phyloP scores from a whole-genome alignment of 2,329 filamentous ascomycete species.

The Cladosporium sp. region DNA sequence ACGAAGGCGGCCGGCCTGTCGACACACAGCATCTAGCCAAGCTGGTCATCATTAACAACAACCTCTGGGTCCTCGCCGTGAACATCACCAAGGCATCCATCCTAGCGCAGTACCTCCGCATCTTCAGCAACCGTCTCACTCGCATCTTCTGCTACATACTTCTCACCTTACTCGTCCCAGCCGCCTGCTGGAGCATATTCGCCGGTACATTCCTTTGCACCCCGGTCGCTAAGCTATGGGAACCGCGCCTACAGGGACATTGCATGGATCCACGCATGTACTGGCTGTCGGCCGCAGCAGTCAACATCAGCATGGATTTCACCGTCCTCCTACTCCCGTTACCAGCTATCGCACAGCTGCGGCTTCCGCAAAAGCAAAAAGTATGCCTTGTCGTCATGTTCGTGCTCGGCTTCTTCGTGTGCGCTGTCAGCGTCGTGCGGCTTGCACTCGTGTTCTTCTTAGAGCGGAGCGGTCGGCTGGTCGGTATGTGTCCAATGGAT shows the following conservation, averaged over 20 bases:
- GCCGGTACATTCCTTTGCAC: constrained; percentile 38
- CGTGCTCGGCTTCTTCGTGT: constrained; percentile 35
- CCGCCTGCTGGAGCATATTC: constrained; percentile 28
- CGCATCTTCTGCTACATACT: constrained; percentile 34
- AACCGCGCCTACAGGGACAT: constrained; percentile 24
- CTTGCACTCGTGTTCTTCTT: constrained; percentile 20
- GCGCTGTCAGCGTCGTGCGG: constrained; percentile 22
- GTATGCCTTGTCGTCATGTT: constrained; percentile 38
- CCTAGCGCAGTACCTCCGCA: constrained; percentile 43
- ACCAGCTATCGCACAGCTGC: constrained; percentile 35
- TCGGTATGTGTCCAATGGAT: constrained; percentile 9
- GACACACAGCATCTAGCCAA: constrained; percentile 21
- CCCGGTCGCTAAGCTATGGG: constrained; percentile 38
- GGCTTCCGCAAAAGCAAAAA: constrained; percentile 39
- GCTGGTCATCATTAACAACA: constrained; percentile 29
- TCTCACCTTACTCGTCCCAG: constrained; percentile 27
- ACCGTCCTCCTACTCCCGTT: constrained; percentile 41
- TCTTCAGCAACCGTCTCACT: constrained; percentile 35
- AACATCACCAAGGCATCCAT: constrained; percentile 43
- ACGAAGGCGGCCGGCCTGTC: constrained; percentile 9
- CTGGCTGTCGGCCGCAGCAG: constrained; percentile 40
- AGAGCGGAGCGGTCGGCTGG: constrained; percentile 18
- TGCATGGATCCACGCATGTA: constrained; percentile 36
- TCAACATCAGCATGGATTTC: constrained; percentile 42
- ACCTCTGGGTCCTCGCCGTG: constrained; percentile 29